Evolutionary conservation across 768 basidiomycete species (phyloP).

Genomic region (Russula compacta): DNA sequence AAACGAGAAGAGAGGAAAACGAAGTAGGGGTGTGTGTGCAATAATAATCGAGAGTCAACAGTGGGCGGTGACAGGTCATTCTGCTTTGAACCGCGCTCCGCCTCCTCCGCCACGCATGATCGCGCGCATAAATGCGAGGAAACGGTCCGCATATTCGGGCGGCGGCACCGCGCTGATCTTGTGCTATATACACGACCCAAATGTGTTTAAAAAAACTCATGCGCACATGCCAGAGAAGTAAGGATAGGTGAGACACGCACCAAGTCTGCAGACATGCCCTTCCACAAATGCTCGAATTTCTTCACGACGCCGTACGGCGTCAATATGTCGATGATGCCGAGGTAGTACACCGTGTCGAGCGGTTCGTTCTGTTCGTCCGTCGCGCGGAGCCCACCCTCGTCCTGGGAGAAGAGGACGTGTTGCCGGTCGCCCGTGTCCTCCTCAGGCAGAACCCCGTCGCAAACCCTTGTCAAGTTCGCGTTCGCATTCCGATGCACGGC

Average conservation of each 20-base stretch:
- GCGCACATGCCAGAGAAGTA: background rate
- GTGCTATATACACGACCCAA: slow-evolving; percentile 42
- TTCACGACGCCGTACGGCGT: slow-evolving; percentile 80
- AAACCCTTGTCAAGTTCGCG: slow-evolving; percentile 19
- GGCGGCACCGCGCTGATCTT: slow-evolving; percentile 94
- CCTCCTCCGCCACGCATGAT: slow-evolving; percentile 78
- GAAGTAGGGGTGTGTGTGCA: background rate
- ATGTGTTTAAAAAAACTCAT: background rate
- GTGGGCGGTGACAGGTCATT: slow-evolving; percentile 19
- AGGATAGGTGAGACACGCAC: slow-evolving; percentile 41
- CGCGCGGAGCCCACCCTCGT: slow-evolving; percentile 87
- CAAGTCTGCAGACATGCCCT: slow-evolving; percentile 77
- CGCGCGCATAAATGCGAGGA: slow-evolving; percentile 79
- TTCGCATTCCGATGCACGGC: slow-evolving; percentile 64
- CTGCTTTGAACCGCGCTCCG: slow-evolving; percentile 40
- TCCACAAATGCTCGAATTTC: slow-evolving; percentile 85
- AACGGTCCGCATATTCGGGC: slow-evolving; percentile 77
- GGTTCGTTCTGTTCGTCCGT: slow-evolving; percentile 77
- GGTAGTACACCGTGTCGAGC: slow-evolving; percentile 78
- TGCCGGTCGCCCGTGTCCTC: slow-evolving; percentile 53
- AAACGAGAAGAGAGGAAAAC: background rate
- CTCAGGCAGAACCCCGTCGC: slow-evolving; percentile 48
- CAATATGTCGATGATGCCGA: slow-evolving; percentile 94
- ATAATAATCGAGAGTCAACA: background rate
- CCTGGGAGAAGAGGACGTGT: slow-evolving; percentile 90